Evolutionary conservation across 495 filamentous ascomycete species (phyloP).

Genomic region (Bacidia gigantensis): DNA sequence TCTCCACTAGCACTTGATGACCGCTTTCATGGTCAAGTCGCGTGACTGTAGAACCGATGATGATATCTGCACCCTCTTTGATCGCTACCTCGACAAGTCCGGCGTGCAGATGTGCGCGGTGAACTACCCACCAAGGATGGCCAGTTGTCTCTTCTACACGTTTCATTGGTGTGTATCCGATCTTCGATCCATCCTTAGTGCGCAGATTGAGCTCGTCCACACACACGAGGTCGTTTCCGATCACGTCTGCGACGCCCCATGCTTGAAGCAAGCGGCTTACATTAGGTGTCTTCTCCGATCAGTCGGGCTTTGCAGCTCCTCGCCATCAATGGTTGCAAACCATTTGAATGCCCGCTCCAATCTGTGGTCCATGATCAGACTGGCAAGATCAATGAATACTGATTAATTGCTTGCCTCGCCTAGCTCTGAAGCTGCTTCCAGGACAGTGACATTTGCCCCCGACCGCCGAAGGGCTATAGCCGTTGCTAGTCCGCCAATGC

Average conservation of each 20-base stretch:
- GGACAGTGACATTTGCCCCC: conserved; percentile 47
- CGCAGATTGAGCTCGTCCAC: conserved; percentile 30
- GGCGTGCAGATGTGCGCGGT: conserved; percentile 27
- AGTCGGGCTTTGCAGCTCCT: neutral
- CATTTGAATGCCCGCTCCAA: conserved; percentile 18
- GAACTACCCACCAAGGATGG: conserved; percentile 27
- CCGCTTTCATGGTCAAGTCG: conserved; percentile 16
- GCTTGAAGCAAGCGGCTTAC: conserved; percentile 12
- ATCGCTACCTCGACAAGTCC: conserved; percentile 25
- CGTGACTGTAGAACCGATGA: conserved; percentile 25
- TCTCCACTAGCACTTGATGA: conserved; percentile 22
- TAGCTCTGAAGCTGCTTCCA: conserved; percentile 37
- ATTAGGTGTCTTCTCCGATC: conserved; percentile 7
- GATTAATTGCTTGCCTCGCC: conserved; percentile 28
- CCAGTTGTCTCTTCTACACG: conserved; percentile 13
- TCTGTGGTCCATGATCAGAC: conserved; percentile 6
- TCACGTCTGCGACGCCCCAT: conserved; percentile 25
- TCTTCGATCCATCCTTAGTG: conserved; percentile 24
- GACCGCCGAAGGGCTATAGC: conserved; percentile 49
- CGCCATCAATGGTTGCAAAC: neutral
- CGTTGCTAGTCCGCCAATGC: conserved; percentile 53
- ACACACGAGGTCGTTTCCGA: conserved; percentile 26
- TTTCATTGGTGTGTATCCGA: conserved; percentile 24
- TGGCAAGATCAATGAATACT: neutral
- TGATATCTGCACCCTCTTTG: conserved; percentile 21